A percentile compares a stretch with the other conserved stretches of the same genome.
Evolutionary conservation across 352 stramenopile genomes (phyloP).

Genomic region (Pythium brassicae): DNA sequence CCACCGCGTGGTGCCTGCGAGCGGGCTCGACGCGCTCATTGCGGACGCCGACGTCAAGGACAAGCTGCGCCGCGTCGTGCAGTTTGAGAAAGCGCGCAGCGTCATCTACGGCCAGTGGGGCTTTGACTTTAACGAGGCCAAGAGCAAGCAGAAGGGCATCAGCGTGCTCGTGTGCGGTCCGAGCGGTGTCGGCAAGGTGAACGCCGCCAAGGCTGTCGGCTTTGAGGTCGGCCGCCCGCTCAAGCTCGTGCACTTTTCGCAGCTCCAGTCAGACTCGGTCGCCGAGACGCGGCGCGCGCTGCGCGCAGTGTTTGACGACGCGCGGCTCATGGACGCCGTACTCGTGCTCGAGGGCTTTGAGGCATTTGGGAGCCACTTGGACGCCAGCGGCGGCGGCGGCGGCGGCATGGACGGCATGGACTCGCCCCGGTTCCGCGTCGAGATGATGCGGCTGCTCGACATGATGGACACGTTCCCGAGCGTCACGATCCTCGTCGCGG

Average conservation of each 20-base stretch:
- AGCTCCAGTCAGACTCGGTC: slow-evolving; percentile 70
- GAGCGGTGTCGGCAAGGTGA: slow-evolving; percentile 69
- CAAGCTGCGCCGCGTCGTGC: slow-evolving; percentile 63
- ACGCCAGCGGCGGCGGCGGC: slow-evolving; percentile 54
- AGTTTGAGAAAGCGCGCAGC: slow-evolving; percentile 81
- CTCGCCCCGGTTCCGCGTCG: slow-evolving; percentile 67
- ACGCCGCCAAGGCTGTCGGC: slow-evolving; percentile 69
- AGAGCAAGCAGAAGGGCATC: slow-evolving; percentile 82
- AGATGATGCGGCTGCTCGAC: slow-evolving; percentile 71
- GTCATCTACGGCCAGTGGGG: slow-evolving; percentile 87
- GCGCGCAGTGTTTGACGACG: slow-evolving; percentile 82
- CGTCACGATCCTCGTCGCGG: slow-evolving; percentile 71
- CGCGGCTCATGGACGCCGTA: slow-evolving; percentile 81
- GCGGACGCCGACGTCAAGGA: slow-evolving; percentile 60
- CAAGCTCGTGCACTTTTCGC: slow-evolving; percentile 78
- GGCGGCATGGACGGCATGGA: slow-evolving; percentile 67
- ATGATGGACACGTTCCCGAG: slow-evolving; percentile 78
- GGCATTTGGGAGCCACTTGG: slow-evolving; percentile 75
- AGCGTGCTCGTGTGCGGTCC: slow-evolving; percentile 72
- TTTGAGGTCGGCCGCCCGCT: slow-evolving; percentile 81
- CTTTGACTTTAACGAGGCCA: slow-evolving; percentile 76
- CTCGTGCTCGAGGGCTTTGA: slow-evolving; percentile 86
- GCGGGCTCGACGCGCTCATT: slow-evolving; percentile 69
- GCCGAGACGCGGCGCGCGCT: slow-evolving; percentile 75
- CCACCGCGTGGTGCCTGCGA: slow-evolving; percentile 76